Percentiles rank a stretch among this genome's conserved stretches.
Conservation (phyloP, 306 rosid genomes). For the Quercus dentata region DNA sequence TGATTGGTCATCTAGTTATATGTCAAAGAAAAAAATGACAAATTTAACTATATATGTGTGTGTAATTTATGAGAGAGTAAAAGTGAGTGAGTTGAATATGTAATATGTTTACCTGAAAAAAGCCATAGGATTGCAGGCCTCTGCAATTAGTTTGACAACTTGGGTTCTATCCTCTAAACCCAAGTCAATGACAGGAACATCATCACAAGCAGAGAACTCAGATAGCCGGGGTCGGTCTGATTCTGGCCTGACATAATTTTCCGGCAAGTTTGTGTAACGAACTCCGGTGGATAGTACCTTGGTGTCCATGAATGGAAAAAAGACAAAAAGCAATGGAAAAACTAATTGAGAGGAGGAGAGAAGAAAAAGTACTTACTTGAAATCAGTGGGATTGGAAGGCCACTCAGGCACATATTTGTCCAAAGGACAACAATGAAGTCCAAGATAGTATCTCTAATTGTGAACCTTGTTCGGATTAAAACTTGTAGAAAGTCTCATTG, state of each 20-base stretch:
- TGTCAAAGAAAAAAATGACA: background rate
- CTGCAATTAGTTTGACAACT: conserved; percentile 42
- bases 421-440: conserved; percentile 84
- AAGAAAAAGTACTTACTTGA: conserved; percentile 47
- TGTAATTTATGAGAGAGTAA: too few species aligned
- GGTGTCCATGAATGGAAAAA: conserved; percentile 35
- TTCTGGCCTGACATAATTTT: conserved; percentile 68
- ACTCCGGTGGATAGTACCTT: conserved; percentile 59
- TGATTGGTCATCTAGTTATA: conserved; percentile 61
- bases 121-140: conserved; percentile 47
- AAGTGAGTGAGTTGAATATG: too few species aligned
- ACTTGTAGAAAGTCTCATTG: conserved; percentile 49
- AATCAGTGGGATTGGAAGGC: conserved; percentile 80
- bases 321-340: too few species aligned
- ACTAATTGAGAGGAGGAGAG: too few species aligned
- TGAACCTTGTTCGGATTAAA: background rate
- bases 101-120: conserved; percentile 64
- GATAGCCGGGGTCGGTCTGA: conserved; percentile 71
- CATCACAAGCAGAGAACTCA: conserved; percentile 46
- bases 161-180: conserved; percentile 25
- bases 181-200: conserved; percentile 71
- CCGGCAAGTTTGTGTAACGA: conserved; percentile 49
- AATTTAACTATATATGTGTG: too few species aligned
- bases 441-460: conserved; percentile 89
- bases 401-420: conserved; percentile 61